Conservation (phyloP, 768 basidiomycete genomes). For the Macrolepiota dolichaula region DNA sequence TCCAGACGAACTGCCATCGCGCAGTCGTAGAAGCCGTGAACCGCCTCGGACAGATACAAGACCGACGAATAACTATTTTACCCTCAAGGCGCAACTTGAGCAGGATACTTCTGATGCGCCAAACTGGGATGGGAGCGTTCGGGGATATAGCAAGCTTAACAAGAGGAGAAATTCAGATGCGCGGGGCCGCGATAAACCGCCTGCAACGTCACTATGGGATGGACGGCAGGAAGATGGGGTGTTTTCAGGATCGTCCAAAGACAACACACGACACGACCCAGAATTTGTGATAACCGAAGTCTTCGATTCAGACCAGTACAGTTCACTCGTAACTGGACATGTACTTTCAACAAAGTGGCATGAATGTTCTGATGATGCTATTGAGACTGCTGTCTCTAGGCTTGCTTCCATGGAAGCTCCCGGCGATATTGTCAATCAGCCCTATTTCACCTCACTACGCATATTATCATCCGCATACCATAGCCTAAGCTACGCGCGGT, state of each 20-base stretch:
- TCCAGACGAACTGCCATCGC: conserved; percentile 44
- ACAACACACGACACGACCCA: conserved; percentile 17
- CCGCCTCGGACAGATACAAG: conserved; percentile 15
- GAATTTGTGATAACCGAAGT: conserved; percentile 33
- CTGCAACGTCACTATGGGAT: conserved; percentile 41
- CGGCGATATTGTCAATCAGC: conserved; percentile 42
- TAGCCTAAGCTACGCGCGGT: conserved; percentile 49
- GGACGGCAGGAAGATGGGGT: conserved; percentile 20
- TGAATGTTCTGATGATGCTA: conserved; percentile 70
- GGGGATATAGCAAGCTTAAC: conserved; percentile 48
- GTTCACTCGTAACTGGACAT: conserved; percentile 33
- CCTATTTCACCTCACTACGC: conserved; percentile 67
- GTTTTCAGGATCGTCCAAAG: conserved; percentile 33
- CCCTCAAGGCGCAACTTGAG: conserved; percentile 61
- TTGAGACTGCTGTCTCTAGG: conserved; percentile 58
- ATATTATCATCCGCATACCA: conserved; percentile 66
- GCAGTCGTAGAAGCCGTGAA: conserved; percentile 40
- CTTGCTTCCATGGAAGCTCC: conserved; percentile 43
- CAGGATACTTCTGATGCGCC: conserved; percentile 29
- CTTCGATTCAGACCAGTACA: conserved; percentile 29
- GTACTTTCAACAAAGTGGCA: conserved; percentile 76
- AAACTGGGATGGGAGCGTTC: conserved; percentile 50
- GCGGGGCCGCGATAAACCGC: conserved; percentile 20
- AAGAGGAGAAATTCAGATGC: conserved; percentile 22
- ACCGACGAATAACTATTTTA: conserved; percentile 51